phyloP scores from a whole-genome alignment of 176 grass and related monocot species.

The Eremochloa ophiuroides region DNA sequence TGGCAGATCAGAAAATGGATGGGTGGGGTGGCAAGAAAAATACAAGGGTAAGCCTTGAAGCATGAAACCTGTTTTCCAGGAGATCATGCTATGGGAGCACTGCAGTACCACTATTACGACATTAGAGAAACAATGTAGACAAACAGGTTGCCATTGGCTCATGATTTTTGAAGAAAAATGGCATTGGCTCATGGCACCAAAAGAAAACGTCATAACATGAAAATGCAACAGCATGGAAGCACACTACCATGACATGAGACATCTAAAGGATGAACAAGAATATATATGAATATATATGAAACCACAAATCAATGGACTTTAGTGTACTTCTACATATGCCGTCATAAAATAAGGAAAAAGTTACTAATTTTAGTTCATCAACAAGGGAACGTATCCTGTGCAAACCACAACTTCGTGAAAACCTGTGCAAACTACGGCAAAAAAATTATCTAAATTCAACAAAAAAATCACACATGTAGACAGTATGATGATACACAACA shows the following conservation, averaged over 20 bases:
- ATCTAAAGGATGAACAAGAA: slow-evolving; percentile 4
- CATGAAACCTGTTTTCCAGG: not conserved
- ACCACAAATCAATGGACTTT: not conserved
- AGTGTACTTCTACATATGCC: not conserved
- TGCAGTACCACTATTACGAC: not conserved
- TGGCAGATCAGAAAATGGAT: not conserved
- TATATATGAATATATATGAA: slow-evolving; percentile 17
- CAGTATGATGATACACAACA: no score
- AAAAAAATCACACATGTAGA: no score
- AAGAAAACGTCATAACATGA: not conserved
- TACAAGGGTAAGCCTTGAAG: not conserved
- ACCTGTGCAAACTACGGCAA: no score
- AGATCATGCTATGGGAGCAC: not conserved
- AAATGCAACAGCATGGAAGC: not conserved
- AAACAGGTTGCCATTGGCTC: not conserved
- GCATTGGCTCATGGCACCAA: not conserved
- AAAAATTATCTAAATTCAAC: no score
- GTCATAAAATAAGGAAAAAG: not conserved
- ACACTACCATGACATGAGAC: not conserved
- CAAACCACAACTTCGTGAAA: no score
- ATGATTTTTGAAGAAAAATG: no score
- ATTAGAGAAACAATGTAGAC: not conserved
- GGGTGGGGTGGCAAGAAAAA: no score
- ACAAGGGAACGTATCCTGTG: no score
- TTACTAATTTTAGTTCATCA: slow-evolving; percentile 12